Base-by-base conservation (phyloP, 2,329 filamentous ascomycete species). In the Xylaria sp. region DNA sequence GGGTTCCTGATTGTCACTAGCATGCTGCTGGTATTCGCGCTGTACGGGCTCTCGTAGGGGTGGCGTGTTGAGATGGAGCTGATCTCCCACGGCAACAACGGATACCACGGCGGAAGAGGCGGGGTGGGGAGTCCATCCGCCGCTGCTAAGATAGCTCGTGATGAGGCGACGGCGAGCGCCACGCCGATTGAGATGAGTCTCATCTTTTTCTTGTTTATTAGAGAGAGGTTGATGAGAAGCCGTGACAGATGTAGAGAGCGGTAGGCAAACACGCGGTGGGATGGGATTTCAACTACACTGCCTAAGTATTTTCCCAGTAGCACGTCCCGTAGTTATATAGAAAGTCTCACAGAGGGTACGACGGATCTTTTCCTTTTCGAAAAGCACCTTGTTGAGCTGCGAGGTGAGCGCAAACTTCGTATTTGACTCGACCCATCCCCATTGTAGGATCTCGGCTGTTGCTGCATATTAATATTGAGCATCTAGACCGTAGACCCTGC, bases 31-130 rank as follows among this genome's bases (percentile, higher is more conserved):
- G 60, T 59, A 13, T 70, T 67, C 13, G 61, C n/a, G 44, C 62
- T 62, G 56, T 68, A 70, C 2, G 68, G 65, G 11, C 65, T 54
- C 6, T 60, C 37, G 13, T 62, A 56, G 3, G 68, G 68, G 44
- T 67, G 63, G 1, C 47, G 51, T 15, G 61, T 58, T 11, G 58
- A 47, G 3, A 70, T 17, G 1, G 65, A 60, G n/a, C 53, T 58
- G 46, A 71, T 56, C 29, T 64, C 44, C 69, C 67, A 71, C 3
- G 62, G 48, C 38, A 67, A 52, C 10, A 71, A 58, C 1, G 69
- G 69, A 47, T 71, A 71, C 69, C 69, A 71, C 4, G 68, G 65
- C 7, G 69, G 68, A 10, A 71, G 58, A 4, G 65, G 65, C 1
- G 63, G 65, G 17, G 25, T 4, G 3, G 62, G 51, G 8, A 58